Base-by-base conservation (phyloP, 2,329 filamentous ascomycete species). In the Chrysosporium keratinophilum region DNA sequence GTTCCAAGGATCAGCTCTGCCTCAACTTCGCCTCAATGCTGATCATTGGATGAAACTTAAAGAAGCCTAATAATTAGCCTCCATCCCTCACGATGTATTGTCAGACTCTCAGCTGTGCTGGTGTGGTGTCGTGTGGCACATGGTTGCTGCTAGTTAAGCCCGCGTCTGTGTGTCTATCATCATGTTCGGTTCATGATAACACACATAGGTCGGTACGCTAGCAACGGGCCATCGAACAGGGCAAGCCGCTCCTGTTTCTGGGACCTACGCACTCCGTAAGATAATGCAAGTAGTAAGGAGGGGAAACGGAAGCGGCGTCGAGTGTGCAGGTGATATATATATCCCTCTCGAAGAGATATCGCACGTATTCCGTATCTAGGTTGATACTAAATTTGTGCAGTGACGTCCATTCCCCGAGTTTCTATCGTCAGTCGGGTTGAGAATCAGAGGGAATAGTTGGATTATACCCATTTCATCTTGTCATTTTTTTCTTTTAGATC, bases 381-480 rank as follows among this genome's bases (percentile, higher is more conserved):
- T 46, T n/a, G 17, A 46, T 39, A n/a, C 37, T 33, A 39, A 14
- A 39, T 40, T 6, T 31, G 46, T 49, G 34, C 46, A 28, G 23
- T 7, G 3, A 28, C 23, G 23, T 28, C 23, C 23, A 28, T 28
- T 28, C 23, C 3, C 23, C 23, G 3, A 7, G 23, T 31, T 39
- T 11, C 3, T 34, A 40, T 12, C 1, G 35, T 49, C 46, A 31
- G 46, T 49, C 33, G 1, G 19, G 19, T 49, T 49, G 19, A 12
- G 40, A 49, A 49, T 31, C 39, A 49, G 17, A 49, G 15, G 34
- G 46, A 7, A 49, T 49, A 39, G 12, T n/a, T n/a, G n/a, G n/a
- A 5, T 39, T 28, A 48, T 49, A 40, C 46, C 35, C 46, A 48
- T 20, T 48, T 5, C 6, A 15, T 7, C 23, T 28, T 28, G 23